These are phyloP conservation scores for Triangularia setosa DNA, from an alignment of 2,329 filamentous ascomycete species.

Conservation along the genomic window DNA sequence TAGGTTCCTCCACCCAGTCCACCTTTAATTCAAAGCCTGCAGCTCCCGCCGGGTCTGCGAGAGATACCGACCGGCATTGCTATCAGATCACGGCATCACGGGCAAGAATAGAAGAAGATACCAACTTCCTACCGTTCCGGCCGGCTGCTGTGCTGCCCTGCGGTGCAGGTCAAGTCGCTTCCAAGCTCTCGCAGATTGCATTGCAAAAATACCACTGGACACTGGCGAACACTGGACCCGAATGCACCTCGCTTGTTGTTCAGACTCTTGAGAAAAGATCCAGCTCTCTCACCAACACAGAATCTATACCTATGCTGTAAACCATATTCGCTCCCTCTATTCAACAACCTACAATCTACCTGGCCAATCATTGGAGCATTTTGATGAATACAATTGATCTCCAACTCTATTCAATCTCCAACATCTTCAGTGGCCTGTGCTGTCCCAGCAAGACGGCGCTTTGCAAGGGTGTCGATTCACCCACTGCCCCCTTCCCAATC, in stretches of 20 bases:
- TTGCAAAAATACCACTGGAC: background rate
- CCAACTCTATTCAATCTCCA: background rate
- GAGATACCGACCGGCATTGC: background rate
- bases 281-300: background rate
- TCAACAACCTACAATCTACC: background rate
- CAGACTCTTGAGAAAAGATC: background rate
- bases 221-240: background rate
- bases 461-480: constrained; percentile 7
- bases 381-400: background rate
- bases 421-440: background rate
- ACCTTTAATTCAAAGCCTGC: background rate
- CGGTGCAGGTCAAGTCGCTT: background rate
- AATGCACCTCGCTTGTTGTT: background rate
- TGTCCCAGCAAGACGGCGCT: constrained; percentile 3
- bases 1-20: constrained; percentile 5
- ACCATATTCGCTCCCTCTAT: background rate
- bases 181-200: background rate
- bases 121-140: background rate
- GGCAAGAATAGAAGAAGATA: background rate
- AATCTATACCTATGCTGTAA: background rate
- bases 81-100: background rate
- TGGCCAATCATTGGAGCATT: background rate
- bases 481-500: constrained; percentile 10
- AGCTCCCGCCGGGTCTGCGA: background rate
- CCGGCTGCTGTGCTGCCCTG: background rate